Conservation (phyloP, 1,284 basidiomycete genomes). For the Ceratobasidium sp. region DNA sequence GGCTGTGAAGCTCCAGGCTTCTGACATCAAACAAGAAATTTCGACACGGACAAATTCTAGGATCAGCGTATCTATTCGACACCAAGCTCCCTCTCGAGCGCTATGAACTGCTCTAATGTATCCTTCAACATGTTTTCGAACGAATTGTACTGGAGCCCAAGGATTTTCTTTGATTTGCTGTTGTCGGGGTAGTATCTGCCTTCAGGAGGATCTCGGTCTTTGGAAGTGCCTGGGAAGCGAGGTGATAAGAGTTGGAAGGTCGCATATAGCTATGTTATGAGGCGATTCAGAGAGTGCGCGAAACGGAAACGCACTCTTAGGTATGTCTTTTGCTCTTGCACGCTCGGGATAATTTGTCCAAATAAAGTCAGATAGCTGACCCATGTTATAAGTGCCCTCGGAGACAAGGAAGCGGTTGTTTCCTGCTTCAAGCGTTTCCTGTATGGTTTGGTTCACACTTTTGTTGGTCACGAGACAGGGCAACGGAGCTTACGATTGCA, state of each 20-base stretch:
- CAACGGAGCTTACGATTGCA: conserved; percentile 2
- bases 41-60: too few relatives aligned
- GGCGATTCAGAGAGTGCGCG: too few relatives aligned
- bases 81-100: conserved; percentile 34
- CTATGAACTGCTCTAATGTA: conserved; percentile 41
- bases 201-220: not conserved
- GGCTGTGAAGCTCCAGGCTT: too few relatives aligned
- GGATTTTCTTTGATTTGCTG: conserved; percentile 43
- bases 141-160: conserved; percentile 44
- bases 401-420: conserved; percentile 43
- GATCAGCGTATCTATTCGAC: not conserved
- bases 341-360: conserved; percentile 47
- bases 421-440: conserved; percentile 39
- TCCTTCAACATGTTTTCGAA: conserved; percentile 46
- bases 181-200: conserved; percentile 21
- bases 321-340: conserved; percentile 35
- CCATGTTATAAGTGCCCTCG: conserved; percentile 45
- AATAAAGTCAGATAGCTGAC: conserved; percentile 38
- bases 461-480: too few relatives aligned
- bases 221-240: conserved; percentile 34
- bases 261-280: too few relatives aligned
- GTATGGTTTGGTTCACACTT: not conserved
- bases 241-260: not conserved
- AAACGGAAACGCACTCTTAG: conserved; percentile 16
- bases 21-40: too few relatives aligned